phyloP scores from a whole-genome alignment of 176 grass and related monocot genomes.

The Oryza rufipogon region DNA sequence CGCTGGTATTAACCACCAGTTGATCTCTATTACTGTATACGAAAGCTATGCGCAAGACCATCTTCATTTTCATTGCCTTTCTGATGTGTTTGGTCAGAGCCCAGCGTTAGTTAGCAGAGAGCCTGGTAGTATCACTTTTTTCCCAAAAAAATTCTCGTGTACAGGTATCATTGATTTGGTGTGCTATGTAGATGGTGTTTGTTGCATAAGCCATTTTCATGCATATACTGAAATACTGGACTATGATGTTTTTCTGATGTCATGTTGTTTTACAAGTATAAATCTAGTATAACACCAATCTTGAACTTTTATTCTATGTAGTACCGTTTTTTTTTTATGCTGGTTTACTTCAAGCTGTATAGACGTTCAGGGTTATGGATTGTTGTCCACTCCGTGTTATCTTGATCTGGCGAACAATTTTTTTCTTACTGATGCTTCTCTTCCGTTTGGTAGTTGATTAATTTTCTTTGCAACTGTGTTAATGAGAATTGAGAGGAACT shows the following conservation, averaged over 20 bases:
- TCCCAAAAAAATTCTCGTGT: background rate
- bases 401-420: background rate
- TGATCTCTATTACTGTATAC: constrained; percentile 9
- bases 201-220: constrained; percentile 7
- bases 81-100: background rate
- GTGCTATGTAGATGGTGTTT: constrained; percentile 24
- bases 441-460: background rate
- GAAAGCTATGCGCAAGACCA: constrained; percentile 22
- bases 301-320: background rate
- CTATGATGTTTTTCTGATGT: background rate
- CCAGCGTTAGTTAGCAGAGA: background rate
- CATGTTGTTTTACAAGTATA: background rate
- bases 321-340: background rate
- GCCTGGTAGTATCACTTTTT: background rate
- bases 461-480: background rate
- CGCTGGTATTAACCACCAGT: constrained; percentile 40
- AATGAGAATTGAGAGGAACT: background rate
- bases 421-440: background rate
- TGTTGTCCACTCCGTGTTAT: background rate
- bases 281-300: background rate
- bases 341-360: constrained; percentile 2
- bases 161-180: constrained; percentile 11
- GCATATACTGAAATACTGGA: background rate
- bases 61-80: background rate
- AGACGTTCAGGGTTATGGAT: background rate